phyloP scores from a whole-genome alignment of 139 green algal species.

The Dunaliella primolecta region DNA sequence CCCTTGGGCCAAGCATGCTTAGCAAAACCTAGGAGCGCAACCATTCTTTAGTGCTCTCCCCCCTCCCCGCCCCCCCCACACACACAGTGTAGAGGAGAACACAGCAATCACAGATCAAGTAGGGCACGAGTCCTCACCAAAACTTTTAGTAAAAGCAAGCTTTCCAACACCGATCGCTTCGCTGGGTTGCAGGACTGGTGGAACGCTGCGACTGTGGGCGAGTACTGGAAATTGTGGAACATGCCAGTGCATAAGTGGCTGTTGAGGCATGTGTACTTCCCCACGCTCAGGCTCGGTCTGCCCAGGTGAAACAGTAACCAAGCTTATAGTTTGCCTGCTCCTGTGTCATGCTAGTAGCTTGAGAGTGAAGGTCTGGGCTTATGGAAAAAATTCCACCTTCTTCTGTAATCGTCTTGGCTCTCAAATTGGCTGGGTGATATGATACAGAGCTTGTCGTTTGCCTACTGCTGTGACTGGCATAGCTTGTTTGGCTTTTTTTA shows the following conservation, averaged over 20 bases:
- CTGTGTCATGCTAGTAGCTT: background rate
- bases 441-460: background rate
- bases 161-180: too few relatives aligned
- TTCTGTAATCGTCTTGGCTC: background rate
- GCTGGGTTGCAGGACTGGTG: constrained; percentile 94
- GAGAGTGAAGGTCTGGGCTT: background rate
- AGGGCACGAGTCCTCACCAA: background rate
- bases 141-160: background rate
- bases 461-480: background rate
- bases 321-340: background rate
- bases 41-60: background rate
- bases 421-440: background rate
- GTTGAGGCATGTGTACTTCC: constrained; percentile 90
- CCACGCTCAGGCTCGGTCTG: constrained; percentile 47
- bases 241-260: constrained; percentile 94
- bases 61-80: too few relatives aligned
- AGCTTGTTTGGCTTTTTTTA: constrained; percentile 4
- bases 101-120: too few relatives aligned
- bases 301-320: background rate
- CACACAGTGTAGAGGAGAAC: too few relatives aligned
- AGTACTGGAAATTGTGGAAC: constrained; percentile 95
- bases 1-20: background rate
- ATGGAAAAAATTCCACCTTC: too few relatives aligned
- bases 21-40: background rate
- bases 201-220: constrained; percentile 84